Conservation (phyloP, 2,329 filamentous ascomycete species). For the Blastomyces silverae region DNA sequence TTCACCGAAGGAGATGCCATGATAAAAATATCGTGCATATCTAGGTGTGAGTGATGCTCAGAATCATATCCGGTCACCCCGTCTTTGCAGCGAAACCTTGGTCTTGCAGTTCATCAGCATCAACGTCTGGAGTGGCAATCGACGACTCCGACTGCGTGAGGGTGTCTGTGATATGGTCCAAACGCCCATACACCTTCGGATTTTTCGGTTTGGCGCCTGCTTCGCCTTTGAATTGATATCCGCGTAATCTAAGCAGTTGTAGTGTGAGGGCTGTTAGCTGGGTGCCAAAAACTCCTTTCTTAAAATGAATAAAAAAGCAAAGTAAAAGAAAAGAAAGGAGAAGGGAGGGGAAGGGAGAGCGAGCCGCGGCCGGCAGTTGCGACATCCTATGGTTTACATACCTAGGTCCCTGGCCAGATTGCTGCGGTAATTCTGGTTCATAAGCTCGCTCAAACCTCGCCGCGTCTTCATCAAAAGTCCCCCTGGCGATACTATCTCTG, state of each 20-base stretch:
- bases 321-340: neutral
- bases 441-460: conserved; percentile 61
- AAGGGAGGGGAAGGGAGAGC: neutral
- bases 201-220: conserved; percentile 60
- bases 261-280: neutral
- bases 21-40: neutral
- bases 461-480: conserved; percentile 50
- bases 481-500: conserved; percentile 55
- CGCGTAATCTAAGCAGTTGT: conserved; percentile 51
- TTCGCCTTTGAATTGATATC: conserved; percentile 72
- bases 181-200: conserved; percentile 57
- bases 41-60: neutral
- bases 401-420: conserved; percentile 70
- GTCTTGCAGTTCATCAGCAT: conserved; percentile 47
- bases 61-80: conserved; percentile 6
- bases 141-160: conserved; percentile 47
- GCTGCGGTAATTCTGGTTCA: conserved; percentile 62
- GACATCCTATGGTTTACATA: conserved; percentile 27
- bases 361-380: neutral
- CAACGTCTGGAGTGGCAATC: conserved; percentile 44
- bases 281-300: neutral
- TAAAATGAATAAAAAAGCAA: neutral
- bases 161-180: conserved; percentile 46
- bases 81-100: conserved; percentile 51
- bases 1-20: neutral